Evolutionary conservation across 73 alveolate species (phyloP).

Genomic region (Halteria grandinella): DNA sequence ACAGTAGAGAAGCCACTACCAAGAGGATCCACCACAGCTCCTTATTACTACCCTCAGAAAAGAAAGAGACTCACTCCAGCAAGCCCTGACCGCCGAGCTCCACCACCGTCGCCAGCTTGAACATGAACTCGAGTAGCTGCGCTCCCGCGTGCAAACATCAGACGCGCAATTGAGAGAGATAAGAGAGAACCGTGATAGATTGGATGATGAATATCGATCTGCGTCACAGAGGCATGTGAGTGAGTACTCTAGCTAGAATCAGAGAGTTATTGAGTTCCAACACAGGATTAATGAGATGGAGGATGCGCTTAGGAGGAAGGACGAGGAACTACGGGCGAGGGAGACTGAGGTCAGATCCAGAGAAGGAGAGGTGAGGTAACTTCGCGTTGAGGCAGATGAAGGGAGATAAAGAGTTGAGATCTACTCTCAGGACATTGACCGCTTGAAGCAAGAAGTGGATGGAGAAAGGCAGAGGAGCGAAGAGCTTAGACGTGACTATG

Average conservation of each 20-base stretch:
- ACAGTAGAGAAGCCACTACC: too few species aligned
- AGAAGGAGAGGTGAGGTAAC: not conserved
- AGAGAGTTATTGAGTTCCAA: slow-evolving; percentile 1
- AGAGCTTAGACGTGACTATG: not conserved
- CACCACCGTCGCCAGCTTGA: slow-evolving; percentile 25
- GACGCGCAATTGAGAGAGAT: slow-evolving; percentile 23
- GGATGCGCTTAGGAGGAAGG: not conserved
- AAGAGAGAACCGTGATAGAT: not conserved
- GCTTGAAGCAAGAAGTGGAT: not conserved
- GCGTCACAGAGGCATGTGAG: not conserved
- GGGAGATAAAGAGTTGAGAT: not conserved
- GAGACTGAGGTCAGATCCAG: too few species aligned
- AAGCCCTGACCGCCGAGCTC: slow-evolving; percentile 11
- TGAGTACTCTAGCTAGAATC: not conserved
- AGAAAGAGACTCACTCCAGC: slow-evolving; percentile 35
- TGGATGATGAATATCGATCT: not conserved
- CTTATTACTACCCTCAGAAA: slow-evolving; percentile 10
- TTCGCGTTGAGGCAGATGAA: not conserved
- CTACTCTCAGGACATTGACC: not conserved
- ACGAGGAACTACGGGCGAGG: not conserved
- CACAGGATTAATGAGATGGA: not conserved
- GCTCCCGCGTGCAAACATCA: not conserved
- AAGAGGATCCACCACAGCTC: too few species aligned
- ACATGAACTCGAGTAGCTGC: slow-evolving; percentile 29
- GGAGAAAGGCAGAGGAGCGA: not conserved